phyloP scores from a whole-genome alignment of 2,329 filamentous ascomycete genomes.

The Aspergillus arachidicola region DNA sequence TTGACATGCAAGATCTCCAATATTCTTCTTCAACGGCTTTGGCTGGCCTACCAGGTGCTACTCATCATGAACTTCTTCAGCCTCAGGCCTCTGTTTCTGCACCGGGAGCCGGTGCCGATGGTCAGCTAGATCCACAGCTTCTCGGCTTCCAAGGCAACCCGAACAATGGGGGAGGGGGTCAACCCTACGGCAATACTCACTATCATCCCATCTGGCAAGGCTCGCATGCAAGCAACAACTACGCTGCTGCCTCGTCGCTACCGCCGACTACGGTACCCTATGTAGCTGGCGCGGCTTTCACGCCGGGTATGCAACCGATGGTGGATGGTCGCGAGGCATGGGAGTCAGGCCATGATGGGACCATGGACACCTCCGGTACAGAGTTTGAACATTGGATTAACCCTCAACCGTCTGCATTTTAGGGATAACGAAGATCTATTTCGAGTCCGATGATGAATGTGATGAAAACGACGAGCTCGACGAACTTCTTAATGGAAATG shows the following conservation, averaged over 20 bases:
- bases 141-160: slow-evolving; percentile 33
- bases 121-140: slow-evolving; percentile 47
- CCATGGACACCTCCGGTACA: slow-evolving; percentile 42
- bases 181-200: slow-evolving; percentile 20
- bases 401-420: slow-evolving; percentile 22
- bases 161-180: slow-evolving; percentile 14
- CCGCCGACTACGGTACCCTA: slow-evolving; percentile 17
- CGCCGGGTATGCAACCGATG: slow-evolving; percentile 34
- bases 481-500: slow-evolving; percentile 5
- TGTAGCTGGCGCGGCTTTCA: slow-evolving; percentile 19
- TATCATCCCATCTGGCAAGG: slow-evolving; percentile 29
- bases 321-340: slow-evolving; percentile 39
- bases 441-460: slow-evolving; percentile 9
- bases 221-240: slow-evolving; percentile 19
- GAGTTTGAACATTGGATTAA: slow-evolving; percentile 53
- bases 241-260: slow-evolving; percentile 21
- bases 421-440: not conserved
- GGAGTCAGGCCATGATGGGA: slow-evolving; percentile 40
- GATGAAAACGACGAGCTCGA: slow-evolving; percentile 16
- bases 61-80: slow-evolving; percentile 48
- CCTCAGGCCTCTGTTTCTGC: slow-evolving; percentile 31
- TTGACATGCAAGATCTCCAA: slow-evolving; percentile 30
- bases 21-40: slow-evolving; percentile 39
- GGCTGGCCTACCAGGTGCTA: slow-evolving; percentile 46
- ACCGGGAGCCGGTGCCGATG: slow-evolving; percentile 27